A percentile compares a stretch with the other conserved stretches of the same genome.
Evolutionary conservation across 2,329 filamentous ascomycete genomes (phyloP).

Genomic region (Colletotrichum gloeosporioides): DNA sequence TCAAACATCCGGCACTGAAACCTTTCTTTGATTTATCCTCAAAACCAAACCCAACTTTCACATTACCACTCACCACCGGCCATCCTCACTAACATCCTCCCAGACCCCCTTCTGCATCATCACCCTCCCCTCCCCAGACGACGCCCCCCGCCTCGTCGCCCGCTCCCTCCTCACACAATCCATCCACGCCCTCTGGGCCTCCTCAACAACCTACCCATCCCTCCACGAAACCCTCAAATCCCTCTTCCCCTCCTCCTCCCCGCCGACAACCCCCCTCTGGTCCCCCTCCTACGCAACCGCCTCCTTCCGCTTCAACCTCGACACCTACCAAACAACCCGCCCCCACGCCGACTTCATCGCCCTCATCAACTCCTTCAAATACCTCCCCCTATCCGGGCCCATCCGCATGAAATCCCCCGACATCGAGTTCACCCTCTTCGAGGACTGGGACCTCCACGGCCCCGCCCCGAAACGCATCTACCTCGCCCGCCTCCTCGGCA

Average conservation of each 20-base stretch:
- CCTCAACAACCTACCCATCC: conserved; percentile 67
- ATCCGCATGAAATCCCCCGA: conserved; percentile 79
- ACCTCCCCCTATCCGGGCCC: conserved; percentile 77
- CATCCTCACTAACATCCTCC: neutral
- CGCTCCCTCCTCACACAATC: conserved; percentile 83
- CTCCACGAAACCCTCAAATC: conserved; percentile 71
- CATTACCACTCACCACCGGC: neutral
- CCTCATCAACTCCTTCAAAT: conserved; percentile 83
- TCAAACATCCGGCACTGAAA: neutral
- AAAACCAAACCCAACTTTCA: neutral
- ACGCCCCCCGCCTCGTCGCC: conserved; percentile 70
- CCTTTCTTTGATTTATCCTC: too few relatives aligned
- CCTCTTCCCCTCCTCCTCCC: conserved; percentile 46
- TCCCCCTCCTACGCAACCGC: conserved; percentile 58
- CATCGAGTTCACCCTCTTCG: conserved; percentile 79
- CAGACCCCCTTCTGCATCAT: conserved; percentile 90
- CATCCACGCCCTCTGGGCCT: conserved; percentile 90
- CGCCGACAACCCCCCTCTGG: conserved; percentile 62
- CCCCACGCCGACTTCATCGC: conserved; percentile 66
- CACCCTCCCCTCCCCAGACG: conserved; percentile 66
- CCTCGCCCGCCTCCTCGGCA: conserved; percentile 74
- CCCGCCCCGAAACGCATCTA: conserved; percentile 52
- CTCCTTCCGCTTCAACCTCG: conserved; percentile 85
- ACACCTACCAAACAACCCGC: conserved; percentile 81
- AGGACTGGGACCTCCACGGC: conserved; percentile 75